phyloP scores from a whole-genome alignment of 2,329 filamentous ascomycete genomes.

The Fulvia fulva region DNA sequence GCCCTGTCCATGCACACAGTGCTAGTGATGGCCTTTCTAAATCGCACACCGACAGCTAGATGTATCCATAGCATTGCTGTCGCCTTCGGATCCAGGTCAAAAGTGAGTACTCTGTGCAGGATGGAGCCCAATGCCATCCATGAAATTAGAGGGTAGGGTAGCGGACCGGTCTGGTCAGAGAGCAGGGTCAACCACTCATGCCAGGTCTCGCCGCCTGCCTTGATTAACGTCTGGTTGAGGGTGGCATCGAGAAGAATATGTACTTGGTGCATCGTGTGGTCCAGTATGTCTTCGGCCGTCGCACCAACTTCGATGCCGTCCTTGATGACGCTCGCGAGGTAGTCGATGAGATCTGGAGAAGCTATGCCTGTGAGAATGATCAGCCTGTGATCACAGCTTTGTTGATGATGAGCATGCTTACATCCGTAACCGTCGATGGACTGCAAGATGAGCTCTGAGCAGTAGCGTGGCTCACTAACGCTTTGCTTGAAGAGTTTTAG shows the following conservation, averaged over 20 bases:
- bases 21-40: background rate
- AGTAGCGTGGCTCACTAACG: background rate
- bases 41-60: background rate
- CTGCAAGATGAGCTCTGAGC: background rate
- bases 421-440: background rate
- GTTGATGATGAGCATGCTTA: background rate
- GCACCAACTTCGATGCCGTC: background rate
- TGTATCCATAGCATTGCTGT: background rate
- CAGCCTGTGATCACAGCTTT: background rate
- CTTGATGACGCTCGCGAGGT: background rate
- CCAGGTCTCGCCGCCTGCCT: background rate
- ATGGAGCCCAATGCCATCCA: background rate
- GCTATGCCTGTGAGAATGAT: background rate
- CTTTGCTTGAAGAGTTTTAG: background rate
- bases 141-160: background rate
- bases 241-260: background rate
- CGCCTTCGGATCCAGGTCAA: background rate
- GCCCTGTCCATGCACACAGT: background rate
- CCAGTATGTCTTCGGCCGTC: background rate
- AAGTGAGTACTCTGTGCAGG: background rate
- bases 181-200: background rate
- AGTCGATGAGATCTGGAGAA: background rate
- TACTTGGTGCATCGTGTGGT: background rate
- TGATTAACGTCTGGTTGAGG: background rate
- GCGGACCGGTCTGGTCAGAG: background rate